Percentiles rank a stretch among this genome's conserved stretches.
Evolutionary conservation across 1,284 basidiomycete species (phyloP).

Genomic region (Leccinum subrobustum): DNA sequence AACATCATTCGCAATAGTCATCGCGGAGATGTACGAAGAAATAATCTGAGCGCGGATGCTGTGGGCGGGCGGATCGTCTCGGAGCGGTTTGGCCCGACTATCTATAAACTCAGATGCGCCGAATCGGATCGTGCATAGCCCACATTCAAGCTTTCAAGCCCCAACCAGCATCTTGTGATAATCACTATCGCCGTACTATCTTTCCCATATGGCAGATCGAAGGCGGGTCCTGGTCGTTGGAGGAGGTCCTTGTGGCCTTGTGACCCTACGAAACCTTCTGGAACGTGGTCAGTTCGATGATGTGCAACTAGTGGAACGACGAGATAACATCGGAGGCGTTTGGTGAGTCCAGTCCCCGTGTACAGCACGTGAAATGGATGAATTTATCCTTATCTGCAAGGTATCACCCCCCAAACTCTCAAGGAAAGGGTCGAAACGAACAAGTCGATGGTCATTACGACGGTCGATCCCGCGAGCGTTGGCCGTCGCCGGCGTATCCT

Average conservation of each 20-base stretch:
- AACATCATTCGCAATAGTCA: neutral
- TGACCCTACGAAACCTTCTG: slow-evolving; percentile 43
- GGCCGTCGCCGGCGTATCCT: slow-evolving; percentile 47
- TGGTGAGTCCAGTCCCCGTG: slow-evolving; percentile 37
- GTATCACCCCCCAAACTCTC: slow-evolving; percentile 12
- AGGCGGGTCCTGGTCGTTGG: slow-evolving; percentile 41
- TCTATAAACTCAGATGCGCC: neutral
- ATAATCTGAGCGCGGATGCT: neutral
- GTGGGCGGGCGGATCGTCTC: neutral
- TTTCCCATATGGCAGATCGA: slow-evolving; percentile 15
- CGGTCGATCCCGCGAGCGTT: slow-evolving; percentile 28
- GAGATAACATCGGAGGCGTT: slow-evolving; percentile 46
- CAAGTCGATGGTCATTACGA: neutral
- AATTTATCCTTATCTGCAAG: neutral
- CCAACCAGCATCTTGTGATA: neutral
- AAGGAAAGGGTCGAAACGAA: neutral
- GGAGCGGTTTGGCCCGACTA: neutral
- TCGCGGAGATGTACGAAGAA: neutral
- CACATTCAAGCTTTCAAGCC: neutral
- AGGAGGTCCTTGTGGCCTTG: slow-evolving; percentile 45
- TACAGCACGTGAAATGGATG: neutral
- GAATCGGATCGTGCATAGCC: neutral
- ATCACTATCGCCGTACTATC: neutral
- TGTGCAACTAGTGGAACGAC: slow-evolving; percentile 43
- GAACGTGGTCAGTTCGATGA: slow-evolving; percentile 38